Evolutionary conservation across 257 asterid species (phyloP).

Genomic region (Gynochthodes officinalis): DNA sequence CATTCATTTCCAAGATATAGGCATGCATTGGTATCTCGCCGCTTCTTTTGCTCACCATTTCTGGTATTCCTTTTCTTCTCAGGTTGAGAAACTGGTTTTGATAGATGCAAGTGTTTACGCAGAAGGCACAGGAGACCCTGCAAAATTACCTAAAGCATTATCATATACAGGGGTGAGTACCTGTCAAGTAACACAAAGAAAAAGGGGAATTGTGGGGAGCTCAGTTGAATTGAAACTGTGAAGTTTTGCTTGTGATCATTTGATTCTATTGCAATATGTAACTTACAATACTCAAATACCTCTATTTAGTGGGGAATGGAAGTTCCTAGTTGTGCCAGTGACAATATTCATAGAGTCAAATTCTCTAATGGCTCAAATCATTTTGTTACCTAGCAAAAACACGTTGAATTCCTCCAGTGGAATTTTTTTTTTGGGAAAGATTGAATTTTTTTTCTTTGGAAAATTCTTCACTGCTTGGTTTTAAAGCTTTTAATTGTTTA

Average conservation of each 20-base stretch:
- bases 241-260: neutral
- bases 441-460: neutral
- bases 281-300: neutral
- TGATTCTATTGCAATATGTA: neutral
- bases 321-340: neutral
- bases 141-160: conserved; percentile 61
- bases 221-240: neutral
- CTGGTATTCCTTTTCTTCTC: conserved; percentile 22
- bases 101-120: conserved; percentile 95
- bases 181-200: neutral
- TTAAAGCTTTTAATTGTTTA: neutral
- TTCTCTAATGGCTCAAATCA: neutral
- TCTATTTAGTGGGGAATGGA: neutral
- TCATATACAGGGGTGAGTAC: conserved; percentile 86
- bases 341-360: neutral
- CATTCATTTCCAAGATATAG: neutral
- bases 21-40: neutral
- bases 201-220: too few species aligned
- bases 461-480: neutral
- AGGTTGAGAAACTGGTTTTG: conserved; percentile 85
- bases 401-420: neutral
- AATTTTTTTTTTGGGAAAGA: too few species aligned
- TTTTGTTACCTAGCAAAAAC: neutral
- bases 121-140: conserved; percentile 90
- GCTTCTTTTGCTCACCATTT: neutral